Base-by-base conservation (phyloP, 2,329 filamentous ascomycete species). In the Trichocomaceae sp. region DNA sequence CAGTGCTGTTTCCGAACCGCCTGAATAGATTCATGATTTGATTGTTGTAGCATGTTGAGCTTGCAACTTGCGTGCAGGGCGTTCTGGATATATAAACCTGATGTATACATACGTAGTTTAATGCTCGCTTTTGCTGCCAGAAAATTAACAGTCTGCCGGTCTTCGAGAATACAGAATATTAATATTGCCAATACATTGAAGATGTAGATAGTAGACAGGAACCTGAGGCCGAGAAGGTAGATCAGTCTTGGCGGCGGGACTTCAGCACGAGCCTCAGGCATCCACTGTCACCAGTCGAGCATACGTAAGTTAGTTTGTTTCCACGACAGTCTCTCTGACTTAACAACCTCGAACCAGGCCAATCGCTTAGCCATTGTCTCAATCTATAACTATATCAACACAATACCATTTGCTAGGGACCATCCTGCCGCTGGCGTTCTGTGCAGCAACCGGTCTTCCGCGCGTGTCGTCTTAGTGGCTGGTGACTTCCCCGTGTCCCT, bases 1-100 rank as follows among this genome's bases (percentile, higher is more conserved):
- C 47, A 55, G 51, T 5, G 61, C 60, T 47, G 64, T 70, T 59
- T 58, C 62, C 29, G 69, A 71, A 50, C 64, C 68, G 17, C 68
- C 66, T 7, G 69, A 71, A 59, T 71, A 58, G 62, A 50, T 31
- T 47, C 9, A 15, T 17, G n/a, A 31, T 26, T 19, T 13, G n/a
- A 17, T 23, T 37, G 19, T 52, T 52, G 26, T 50, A 19, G 31
- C 47, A 50, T 50, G 47, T 50, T 41, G 33, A 17, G 3, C 47
- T 10, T 45, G 54, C 49, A 17, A 7, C 47, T 10, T 45, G 54
- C 49, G 52, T 52, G 54, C n/a, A 44, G 31, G 55, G 55, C 56
- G 56, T 55, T 57, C 19, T 47, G 50, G 55, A 54, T 37, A 47
- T 57, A 47, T 54, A 41, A 44, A 50, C 39, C 31, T 42, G 47